phyloP scores from a whole-genome alignment of 345 rosid genomes.

The Aquilaria malaccensis region DNA sequence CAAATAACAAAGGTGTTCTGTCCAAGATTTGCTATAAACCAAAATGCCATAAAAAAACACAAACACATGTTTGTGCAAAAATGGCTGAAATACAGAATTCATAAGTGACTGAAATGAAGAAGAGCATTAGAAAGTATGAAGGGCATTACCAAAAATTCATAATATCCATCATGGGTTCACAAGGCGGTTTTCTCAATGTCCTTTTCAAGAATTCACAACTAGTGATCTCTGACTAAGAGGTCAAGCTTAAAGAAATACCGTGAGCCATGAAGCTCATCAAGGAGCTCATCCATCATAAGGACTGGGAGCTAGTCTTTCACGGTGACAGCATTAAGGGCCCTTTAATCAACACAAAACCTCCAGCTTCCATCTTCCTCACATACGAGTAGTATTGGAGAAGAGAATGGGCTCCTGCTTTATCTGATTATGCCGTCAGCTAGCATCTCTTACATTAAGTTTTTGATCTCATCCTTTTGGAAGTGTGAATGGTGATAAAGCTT shows the following conservation, averaged over 20 bases:
- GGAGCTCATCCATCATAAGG: neutral
- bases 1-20: too few species aligned
- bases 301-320: neutral
- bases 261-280: neutral
- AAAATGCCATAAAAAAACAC: too few species aligned
- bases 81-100: neutral
- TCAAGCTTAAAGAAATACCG: neutral
- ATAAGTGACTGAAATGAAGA: neutral
- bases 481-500: neutral
- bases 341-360: neutral
- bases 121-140: neutral
- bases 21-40: too few species aligned
- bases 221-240: neutral
- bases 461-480: neutral
- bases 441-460: neutral
- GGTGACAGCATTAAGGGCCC: neutral
- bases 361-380: neutral
- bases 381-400: constrained; percentile 2
- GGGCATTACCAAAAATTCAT: neutral
- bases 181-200: neutral
- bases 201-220: neutral
- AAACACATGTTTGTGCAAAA: neutral
- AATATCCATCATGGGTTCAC: neutral
- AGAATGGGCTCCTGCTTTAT: constrained; percentile 6
- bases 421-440: neutral